A percentile compares a stretch with the other conserved stretches of the same genome.
Evolutionary conservation across 208 protist genomes (phyloP).

Genomic region (Zelonia costaricensis): DNA sequence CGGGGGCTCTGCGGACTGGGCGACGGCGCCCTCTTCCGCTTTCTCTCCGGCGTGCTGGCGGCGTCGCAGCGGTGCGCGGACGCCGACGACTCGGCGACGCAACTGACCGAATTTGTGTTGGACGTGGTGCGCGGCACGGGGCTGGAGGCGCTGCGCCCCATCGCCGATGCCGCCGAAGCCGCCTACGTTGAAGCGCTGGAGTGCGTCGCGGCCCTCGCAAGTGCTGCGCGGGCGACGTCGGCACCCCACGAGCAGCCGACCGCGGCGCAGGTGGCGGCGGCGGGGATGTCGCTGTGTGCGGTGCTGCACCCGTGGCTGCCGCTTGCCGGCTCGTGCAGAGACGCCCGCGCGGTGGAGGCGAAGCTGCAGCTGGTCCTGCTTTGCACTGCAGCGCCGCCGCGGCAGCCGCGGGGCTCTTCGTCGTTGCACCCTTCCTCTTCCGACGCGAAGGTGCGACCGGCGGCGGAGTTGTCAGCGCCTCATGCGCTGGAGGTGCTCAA

Average conservation of each 20-base stretch:
- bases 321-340: not conserved
- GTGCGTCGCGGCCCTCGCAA: not conserved
- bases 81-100: not conserved
- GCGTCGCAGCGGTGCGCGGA: constrained; percentile 1
- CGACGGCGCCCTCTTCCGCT: constrained; percentile 1
- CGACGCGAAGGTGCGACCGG: too few species aligned
- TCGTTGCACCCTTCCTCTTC: too few species aligned
- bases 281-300: constrained; percentile 5
- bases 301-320: constrained; percentile 23
- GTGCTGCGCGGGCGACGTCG: too few species aligned
- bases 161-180: not conserved
- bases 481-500: too few species aligned
- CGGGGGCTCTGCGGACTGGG: not conserved
- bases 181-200: not conserved
- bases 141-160: not conserved
- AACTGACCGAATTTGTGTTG: too few species aligned
- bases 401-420: too few species aligned
- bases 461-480: too few species aligned
- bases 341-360: not conserved
- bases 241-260: not conserved
- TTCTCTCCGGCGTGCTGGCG: constrained; percentile 11
- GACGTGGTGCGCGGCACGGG: constrained; percentile 2
- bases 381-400: not conserved
- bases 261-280: not conserved
- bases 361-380: not conserved